Evolutionary conservation across 768 basidiomycete genomes (phyloP), one percentile per base, ranked within the genome.

Genomic region (Lentinula boryana): DNA sequence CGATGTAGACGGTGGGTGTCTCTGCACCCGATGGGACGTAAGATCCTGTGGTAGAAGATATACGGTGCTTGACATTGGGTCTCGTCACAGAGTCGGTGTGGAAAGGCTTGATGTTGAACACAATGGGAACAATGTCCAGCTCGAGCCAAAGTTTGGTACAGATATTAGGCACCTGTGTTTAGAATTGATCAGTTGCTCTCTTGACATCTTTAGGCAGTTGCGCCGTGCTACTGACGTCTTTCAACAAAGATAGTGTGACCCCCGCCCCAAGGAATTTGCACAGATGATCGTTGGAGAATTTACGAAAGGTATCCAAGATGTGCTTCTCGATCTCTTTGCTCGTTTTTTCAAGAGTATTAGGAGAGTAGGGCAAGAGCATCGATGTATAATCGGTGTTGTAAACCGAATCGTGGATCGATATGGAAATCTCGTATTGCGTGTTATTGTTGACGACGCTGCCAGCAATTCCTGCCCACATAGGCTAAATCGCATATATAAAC

Each of bases 201-300:
- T 38, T 40, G 61, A 68, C 33, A 36, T 57, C 2, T 46, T 23
- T 8, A 31, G 62, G 56, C 43, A 33, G 15, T 5, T 31, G 40
- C 23, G 40, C 15, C 38, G 7, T 38, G 59, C 41, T 56, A 65
- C 69, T 43, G 57, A 87, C 88, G 78, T 91, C 89, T 67, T 80
- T 82, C 66, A 92, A 78, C 62, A 94, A 78, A 27, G 75, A 69
- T 56, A 91, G 72, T 43, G 91, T 89, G 60, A 94, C 81, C 66
- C 91, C 91, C 4, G 88, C 87, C 65, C 90, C 90, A 63, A 93
- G 79, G 78, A 93, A 91, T 77, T 93, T 92, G 82, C 90, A 89
- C 23, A 92, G 72, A 70, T 93, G 91, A 65, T 88, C 87, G 31
- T 78, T 75, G 50, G 85, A 84, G 77, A 93, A 92, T 66, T 84